Conservation (phyloP, 768 basidiomycete species). For the Amanita pallidorosea region DNA sequence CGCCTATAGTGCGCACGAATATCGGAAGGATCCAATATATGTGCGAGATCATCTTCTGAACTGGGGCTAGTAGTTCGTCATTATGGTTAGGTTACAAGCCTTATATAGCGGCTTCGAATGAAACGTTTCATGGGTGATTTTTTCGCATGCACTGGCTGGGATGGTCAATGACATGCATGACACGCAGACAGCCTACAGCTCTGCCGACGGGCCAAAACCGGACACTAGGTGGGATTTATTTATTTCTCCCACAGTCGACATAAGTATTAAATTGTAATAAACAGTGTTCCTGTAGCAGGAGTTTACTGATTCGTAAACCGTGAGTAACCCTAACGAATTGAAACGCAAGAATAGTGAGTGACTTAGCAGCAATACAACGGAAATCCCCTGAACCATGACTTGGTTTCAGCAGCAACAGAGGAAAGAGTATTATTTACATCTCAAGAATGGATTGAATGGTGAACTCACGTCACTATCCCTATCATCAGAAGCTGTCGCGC, state of each 20-base stretch:
- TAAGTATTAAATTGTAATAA: not conserved
- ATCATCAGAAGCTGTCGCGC: not conserved
- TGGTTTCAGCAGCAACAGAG: conserved; percentile 6
- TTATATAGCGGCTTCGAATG: too few species aligned
- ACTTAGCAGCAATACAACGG: not conserved
- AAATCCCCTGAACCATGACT: not conserved
- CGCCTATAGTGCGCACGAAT: not conserved
- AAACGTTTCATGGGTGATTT: too few species aligned
- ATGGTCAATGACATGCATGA: too few species aligned
- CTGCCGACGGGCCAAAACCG: too few species aligned
- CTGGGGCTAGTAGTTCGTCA: not conserved
- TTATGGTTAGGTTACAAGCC: not conserved
- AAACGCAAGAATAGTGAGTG: not conserved
- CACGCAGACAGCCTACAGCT: too few species aligned
- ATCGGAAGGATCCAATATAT: not conserved
- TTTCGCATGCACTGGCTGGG: too few species aligned
- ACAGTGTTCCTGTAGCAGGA: not conserved
- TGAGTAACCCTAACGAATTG: not conserved
- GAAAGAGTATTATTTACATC: conserved; percentile 36
- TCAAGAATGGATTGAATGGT: conserved; percentile 35
- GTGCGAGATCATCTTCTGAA: not conserved
- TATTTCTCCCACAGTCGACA: too few species aligned
- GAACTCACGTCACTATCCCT: conserved; percentile 40
- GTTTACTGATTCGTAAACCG: not conserved
- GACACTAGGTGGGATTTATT: too few species aligned